A percentile compares a stretch with the other conserved stretches of the same genome.
Evolutionary conservation across 495 filamentous ascomycete species (phyloP).

Genomic region (Xylaria curta): DNA sequence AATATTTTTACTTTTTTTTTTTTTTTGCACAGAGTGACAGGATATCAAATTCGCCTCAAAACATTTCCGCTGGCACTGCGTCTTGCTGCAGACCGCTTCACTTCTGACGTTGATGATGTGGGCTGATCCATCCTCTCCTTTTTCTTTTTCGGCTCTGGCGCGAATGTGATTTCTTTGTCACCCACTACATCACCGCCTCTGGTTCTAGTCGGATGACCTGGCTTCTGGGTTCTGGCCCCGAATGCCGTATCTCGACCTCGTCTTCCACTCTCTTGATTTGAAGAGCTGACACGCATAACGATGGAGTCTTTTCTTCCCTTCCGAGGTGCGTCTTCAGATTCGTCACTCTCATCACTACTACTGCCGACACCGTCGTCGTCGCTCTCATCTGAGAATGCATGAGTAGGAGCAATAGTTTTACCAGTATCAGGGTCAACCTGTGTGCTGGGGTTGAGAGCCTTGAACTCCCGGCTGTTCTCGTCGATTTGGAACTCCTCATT

Average conservation of each 20-base stretch:
- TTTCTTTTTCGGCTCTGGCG: conserved; percentile 66
- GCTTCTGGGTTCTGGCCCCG: conserved; percentile 66
- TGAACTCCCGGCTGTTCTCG: conserved; percentile 86
- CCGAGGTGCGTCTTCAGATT: conserved; percentile 38
- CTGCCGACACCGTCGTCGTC: conserved; percentile 53
- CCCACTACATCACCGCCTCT: conserved; percentile 69
- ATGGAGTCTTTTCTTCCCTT: conserved; percentile 45
- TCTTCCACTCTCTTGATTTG: conserved; percentile 64
- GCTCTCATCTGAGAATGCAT: conserved; percentile 36
- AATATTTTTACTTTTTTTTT: conserved; percentile 13
- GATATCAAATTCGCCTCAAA: conserved; percentile 65
- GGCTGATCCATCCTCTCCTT: conserved; percentile 42
- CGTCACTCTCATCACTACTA: conserved; percentile 51
- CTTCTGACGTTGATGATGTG: conserved; percentile 43
- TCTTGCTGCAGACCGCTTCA: conserved; percentile 57
- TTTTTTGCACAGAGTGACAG: conserved; percentile 17
- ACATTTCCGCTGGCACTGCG: conserved; percentile 77
- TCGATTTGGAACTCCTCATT: conserved; percentile 93
- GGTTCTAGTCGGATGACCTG: conserved; percentile 51
- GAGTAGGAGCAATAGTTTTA: conserved; percentile 25
- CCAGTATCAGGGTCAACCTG: conserved; percentile 42
- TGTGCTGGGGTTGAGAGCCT: conserved; percentile 83
- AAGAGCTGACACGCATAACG: conserved; percentile 71
- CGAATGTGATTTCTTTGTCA: conserved; percentile 86
- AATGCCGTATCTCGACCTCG: conserved; percentile 67